These are phyloP conservation scores for Nepenthes gracilis DNA, from an alignment of 148 eudicot genomes.

Conservation along the genomic window DNA sequence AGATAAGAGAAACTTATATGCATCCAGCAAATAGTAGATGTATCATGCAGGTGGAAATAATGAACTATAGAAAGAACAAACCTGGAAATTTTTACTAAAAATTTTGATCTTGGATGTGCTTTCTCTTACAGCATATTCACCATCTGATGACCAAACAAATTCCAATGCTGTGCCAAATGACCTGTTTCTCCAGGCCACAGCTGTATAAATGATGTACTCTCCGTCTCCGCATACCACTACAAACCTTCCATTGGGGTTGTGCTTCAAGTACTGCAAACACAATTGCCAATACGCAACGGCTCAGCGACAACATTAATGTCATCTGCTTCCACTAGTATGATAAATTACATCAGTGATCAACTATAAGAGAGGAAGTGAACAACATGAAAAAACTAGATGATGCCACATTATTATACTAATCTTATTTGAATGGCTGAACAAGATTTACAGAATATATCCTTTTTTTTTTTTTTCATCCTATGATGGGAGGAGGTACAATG, in stretches of 20 bases:
- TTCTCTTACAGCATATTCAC: slow-evolving; percentile 98
- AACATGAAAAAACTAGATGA: too few species aligned
- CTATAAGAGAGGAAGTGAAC: background rate
- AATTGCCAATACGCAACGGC: slow-evolving; percentile 1
- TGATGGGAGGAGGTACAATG: too few species aligned
- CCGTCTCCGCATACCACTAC: slow-evolving; percentile 99
- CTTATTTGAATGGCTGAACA: too few species aligned
- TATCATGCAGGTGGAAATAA: background rate
- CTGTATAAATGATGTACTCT: slow-evolving; percentile 87
- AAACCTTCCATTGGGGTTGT: slow-evolving; percentile 98
- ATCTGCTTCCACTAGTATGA: background rate
- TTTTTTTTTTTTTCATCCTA: too few species aligned
- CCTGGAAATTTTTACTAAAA: slow-evolving; percentile 84
- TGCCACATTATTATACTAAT: too few species aligned
- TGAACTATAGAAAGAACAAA: slow-evolving; percentile 15
- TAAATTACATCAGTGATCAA: background rate
- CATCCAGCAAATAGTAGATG: background rate
- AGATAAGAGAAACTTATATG: too few species aligned
- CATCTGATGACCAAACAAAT: slow-evolving; percentile 97
- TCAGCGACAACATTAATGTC: background rate
- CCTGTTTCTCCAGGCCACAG: slow-evolving; percentile 97
- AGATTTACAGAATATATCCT: too few species aligned
- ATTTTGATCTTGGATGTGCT: slow-evolving; percentile 96
- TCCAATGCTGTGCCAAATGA: slow-evolving; percentile 98
- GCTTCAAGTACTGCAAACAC: slow-evolving; percentile 62